Percentiles rank a stretch among this genome's conserved stretches.
Evolutionary conservation across 305 asterid genomes (phyloP).

Genomic region (Salvia sclarea): DNA sequence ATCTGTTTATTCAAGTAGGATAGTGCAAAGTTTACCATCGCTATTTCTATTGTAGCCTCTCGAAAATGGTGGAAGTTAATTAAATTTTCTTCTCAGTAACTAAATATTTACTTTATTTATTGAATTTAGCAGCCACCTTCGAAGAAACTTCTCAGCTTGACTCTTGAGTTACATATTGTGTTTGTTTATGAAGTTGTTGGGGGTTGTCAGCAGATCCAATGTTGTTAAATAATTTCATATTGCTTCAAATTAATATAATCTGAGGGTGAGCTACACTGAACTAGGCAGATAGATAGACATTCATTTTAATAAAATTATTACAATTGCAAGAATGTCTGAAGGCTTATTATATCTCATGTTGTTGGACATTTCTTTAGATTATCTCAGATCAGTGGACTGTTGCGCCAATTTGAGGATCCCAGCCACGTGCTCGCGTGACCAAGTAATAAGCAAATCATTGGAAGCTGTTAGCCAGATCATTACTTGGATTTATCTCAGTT

Average conservation of each 20-base stretch:
- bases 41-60: conserved; percentile 29
- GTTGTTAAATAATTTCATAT: conserved; percentile 13
- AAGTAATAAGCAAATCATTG: conserved; percentile 32
- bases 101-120: not conserved
- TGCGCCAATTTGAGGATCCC: conserved; percentile 36
- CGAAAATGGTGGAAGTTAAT: conserved; percentile 30
- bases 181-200: not conserved
- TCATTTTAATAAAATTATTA: conserved; percentile 24
- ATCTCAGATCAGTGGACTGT: conserved; percentile 23
- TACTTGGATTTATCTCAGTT: not conserved
- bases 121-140: not conserved
- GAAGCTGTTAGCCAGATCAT: conserved; percentile 4
- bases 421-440: conserved; percentile 58
- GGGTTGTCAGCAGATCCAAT: conserved; percentile 37
- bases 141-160: conserved; percentile 27
- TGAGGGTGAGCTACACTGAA: not conserved
- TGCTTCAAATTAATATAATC: not conserved
- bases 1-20: conserved; percentile 34
- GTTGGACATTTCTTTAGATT: conserved; percentile 18
- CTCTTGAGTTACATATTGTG: conserved; percentile 1
- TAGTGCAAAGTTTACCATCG: conserved; percentile 31
- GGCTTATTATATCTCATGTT: conserved; percentile 7
- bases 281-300: conserved; percentile 34
- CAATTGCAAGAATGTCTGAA: conserved; percentile 42
- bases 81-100: conserved; percentile 24